Evolutionary conservation across 148 eudicot genomes (phyloP).

Genomic region (Rhododendron kiyosumense): DNA sequence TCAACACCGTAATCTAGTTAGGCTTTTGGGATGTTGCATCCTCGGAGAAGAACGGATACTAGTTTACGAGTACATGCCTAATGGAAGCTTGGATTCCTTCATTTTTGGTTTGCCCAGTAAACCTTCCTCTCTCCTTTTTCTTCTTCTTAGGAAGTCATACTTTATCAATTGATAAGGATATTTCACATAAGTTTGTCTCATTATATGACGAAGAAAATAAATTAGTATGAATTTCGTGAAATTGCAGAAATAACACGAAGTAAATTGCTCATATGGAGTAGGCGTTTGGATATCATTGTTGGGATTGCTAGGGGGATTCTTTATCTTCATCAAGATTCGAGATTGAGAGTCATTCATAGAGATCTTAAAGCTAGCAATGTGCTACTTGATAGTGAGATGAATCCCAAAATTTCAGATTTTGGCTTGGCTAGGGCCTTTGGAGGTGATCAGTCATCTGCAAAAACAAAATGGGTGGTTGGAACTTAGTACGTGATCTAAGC

Average conservation of each 20-base stretch:
- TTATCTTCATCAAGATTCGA: conserved; percentile 21
- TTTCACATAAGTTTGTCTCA: neutral
- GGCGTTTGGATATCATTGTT: neutral
- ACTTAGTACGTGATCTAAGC: neutral
- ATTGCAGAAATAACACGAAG: neutral
- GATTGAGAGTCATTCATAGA: conserved; percentile 16
- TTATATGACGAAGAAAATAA: neutral
- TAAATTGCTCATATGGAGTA: neutral
- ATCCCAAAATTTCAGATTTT: conserved; percentile 9
- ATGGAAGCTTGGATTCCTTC: conserved; percentile 10
- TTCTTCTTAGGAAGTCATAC: neutral
- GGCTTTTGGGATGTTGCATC: conserved; percentile 14
- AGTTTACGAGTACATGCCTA: conserved; percentile 8
- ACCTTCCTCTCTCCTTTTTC: neutral
- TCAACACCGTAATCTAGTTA: conserved; percentile 14
- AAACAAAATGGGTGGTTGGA: neutral
- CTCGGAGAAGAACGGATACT: conserved; percentile 8
- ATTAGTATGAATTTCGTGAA: neutral
- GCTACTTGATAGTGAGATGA: conserved; percentile 3
- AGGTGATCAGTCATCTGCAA: neutral
- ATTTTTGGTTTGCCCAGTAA: conserved; percentile 4
- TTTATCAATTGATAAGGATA: neutral
- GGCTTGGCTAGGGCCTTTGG: neutral
- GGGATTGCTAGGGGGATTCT: conserved; percentile 15
- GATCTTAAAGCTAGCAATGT: conserved; percentile 15